Evolutionary conservation across 345 rosid species (phyloP).

Genomic region (Gossypium anomalum): DNA sequence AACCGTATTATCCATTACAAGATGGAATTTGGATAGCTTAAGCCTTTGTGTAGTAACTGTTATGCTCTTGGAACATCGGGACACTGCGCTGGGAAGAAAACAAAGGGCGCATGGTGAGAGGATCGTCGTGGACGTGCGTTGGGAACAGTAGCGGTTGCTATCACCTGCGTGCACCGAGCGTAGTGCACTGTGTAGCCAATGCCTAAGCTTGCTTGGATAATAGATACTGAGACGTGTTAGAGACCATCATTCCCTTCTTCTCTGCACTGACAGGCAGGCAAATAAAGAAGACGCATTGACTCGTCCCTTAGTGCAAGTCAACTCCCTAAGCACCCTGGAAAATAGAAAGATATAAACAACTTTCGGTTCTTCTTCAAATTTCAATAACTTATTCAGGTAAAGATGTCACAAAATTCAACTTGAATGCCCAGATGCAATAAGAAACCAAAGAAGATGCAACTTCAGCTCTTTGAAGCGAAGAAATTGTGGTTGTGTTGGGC

Average conservation of each 20-base stretch:
- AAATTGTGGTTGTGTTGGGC: background rate
- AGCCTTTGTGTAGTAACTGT: too few species aligned
- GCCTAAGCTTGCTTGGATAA: background rate
- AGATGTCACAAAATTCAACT: background rate
- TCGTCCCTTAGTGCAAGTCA: too few species aligned
- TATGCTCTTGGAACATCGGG: too few species aligned
- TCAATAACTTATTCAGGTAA: background rate
- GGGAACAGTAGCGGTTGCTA: background rate
- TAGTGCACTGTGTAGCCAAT: background rate
- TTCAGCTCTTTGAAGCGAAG: too few species aligned
- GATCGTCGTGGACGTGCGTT: too few species aligned
- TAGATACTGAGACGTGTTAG: background rate
- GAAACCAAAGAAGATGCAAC: background rate
- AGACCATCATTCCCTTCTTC: background rate
- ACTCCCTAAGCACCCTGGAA: too few species aligned
- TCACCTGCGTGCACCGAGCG: background rate
- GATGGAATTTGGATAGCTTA: too few species aligned
- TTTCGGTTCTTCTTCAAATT: background rate
- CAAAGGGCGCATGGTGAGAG: too few species aligned
- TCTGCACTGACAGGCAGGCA: background rate
- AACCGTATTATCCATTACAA: too few species aligned
- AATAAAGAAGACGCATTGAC: too few species aligned
- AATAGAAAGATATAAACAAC: background rate
- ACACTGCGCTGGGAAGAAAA: too few species aligned
- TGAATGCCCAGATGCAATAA: background rate